Evolutionary conservation across 129 eudicot genomes (phyloP).

Genomic region (Lactuca sativa): DNA sequence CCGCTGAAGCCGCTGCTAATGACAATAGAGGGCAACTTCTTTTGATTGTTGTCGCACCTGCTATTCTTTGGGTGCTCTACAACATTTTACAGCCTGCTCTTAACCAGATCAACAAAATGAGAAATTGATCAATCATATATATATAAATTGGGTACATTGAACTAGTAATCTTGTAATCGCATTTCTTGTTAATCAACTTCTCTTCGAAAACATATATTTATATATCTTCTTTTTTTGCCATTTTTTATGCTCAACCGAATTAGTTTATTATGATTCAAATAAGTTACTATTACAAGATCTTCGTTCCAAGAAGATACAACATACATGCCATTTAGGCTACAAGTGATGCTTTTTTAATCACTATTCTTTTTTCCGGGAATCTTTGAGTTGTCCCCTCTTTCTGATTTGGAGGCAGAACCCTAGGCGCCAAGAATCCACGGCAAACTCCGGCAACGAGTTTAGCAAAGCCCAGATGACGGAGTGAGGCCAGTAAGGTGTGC

Average conservation of each 20-base stretch:
- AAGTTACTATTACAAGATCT: constrained; percentile 8
- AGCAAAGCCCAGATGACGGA: constrained; percentile 58
- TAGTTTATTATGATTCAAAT: constrained; percentile 1
- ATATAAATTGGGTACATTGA: constrained; percentile 21
- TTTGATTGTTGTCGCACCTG: constrained; percentile 81
- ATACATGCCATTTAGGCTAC: background rate
- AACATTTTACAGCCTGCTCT: constrained; percentile 96
- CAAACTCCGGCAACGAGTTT: constrained; percentile 50
- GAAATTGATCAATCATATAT: constrained; percentile 31
- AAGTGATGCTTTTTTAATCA: background rate
- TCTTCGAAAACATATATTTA: constrained; percentile 17
- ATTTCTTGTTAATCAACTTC: constrained; percentile 23
- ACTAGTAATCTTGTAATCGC: constrained; percentile 37
- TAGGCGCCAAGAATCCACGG: constrained; percentile 63
- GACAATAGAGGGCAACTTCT: constrained; percentile 83
- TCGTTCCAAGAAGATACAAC: constrained; percentile 7
- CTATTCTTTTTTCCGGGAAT: constrained; percentile 57
- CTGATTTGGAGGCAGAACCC: constrained; percentile 55
- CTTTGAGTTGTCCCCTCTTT: constrained; percentile 73
- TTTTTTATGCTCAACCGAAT: background rate
- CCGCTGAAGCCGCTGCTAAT: constrained; percentile 39
- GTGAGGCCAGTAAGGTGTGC: constrained; percentile 89
- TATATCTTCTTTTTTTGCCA: constrained; percentile 12
- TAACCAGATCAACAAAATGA: constrained; percentile 94
- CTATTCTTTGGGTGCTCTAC: constrained; percentile 84